Percentiles rank a stretch among this genome's conserved stretches.
Conservation (phyloP, 2,329 filamentous ascomycete genomes). For the Mollisiaceae sp. region DNA sequence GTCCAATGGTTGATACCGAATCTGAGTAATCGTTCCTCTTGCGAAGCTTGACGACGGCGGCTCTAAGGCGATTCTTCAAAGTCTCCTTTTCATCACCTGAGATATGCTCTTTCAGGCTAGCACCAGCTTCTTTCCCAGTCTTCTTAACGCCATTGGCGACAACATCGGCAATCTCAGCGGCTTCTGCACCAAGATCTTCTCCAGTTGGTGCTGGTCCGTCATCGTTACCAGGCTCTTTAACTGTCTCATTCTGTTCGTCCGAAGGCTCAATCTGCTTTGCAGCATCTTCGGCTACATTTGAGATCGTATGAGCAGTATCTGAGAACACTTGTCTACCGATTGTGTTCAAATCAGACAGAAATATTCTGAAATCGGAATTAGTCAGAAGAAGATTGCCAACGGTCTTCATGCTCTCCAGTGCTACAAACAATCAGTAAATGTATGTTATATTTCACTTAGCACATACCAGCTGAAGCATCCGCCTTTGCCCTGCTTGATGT, state of each 20-base stretch:
- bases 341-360: conserved; percentile 79
- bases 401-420: conserved; percentile 82
- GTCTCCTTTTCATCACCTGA: conserved; percentile 74
- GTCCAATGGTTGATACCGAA: conserved; percentile 79
- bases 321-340: conserved; percentile 84
- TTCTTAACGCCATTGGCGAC: conserved; percentile 50
- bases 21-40: conserved; percentile 82
- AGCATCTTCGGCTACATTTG: conserved; percentile 74
- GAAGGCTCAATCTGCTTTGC: conserved; percentile 76
- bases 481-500: conserved; percentile 68
- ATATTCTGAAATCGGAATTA: conserved; percentile 88
- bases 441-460: not conserved
- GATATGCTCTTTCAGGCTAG: conserved; percentile 77
- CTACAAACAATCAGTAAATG: conserved; percentile 48
- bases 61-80: conserved; percentile 75
- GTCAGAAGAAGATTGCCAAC: conserved; percentile 84
- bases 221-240: conserved; percentile 58
- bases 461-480: conserved; percentile 71
- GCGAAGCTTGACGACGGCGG: conserved; percentile 74
- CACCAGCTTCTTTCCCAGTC: conserved; percentile 62
- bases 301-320: conserved; percentile 82
- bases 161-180: conserved; percentile 54
- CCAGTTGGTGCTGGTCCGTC: conserved; percentile 57
- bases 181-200: conserved; percentile 66
- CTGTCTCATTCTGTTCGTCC: conserved; percentile 58